A percentile compares a stretch with the other conserved stretches of the same genome.
phyloP scores from a whole-genome alignment of 345 rosid genomes.

The Reutealis trisperma region DNA sequence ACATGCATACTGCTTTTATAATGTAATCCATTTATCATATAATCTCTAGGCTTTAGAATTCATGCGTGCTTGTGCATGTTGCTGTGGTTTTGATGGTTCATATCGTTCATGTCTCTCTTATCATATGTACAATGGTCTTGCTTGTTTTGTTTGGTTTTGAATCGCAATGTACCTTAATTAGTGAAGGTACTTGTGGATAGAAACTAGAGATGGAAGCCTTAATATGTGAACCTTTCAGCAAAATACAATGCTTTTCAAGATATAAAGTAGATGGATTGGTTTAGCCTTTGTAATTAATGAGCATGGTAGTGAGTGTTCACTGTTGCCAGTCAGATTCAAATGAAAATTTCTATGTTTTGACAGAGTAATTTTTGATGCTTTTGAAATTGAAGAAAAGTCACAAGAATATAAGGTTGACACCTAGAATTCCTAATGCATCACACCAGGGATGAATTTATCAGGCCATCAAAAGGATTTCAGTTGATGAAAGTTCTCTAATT shows the following conservation, averaged over 20 bases:
- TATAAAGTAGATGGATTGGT: too few relatives aligned
- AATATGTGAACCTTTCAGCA: neutral
- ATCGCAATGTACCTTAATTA: neutral
- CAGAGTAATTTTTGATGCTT: too few relatives aligned
- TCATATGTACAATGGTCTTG: neutral
- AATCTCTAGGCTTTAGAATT: neutral
- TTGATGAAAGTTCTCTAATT: too few relatives aligned
- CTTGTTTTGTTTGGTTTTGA: neutral
- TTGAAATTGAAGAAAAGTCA: too few relatives aligned
- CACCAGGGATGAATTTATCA: too few relatives aligned
- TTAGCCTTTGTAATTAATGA: too few relatives aligned
- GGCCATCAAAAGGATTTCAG: too few relatives aligned
- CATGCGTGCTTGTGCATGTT: neutral
- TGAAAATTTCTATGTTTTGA: too few relatives aligned
- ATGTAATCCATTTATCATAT: neutral
- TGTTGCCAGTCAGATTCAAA: too few relatives aligned
- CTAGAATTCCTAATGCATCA: too few relatives aligned
- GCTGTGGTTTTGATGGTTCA: neutral
- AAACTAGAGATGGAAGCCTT: neutral
- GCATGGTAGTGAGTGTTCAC: too few relatives aligned
- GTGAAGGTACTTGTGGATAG: neutral
- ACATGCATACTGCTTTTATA: conserved; percentile 1
- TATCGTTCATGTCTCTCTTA: neutral
- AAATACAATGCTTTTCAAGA: neutral
- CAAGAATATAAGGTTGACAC: too few relatives aligned